Base-by-base conservation (phyloP, 2,329 filamentous ascomycete genomes). In the Biscogniauxia mediterranea region DNA sequence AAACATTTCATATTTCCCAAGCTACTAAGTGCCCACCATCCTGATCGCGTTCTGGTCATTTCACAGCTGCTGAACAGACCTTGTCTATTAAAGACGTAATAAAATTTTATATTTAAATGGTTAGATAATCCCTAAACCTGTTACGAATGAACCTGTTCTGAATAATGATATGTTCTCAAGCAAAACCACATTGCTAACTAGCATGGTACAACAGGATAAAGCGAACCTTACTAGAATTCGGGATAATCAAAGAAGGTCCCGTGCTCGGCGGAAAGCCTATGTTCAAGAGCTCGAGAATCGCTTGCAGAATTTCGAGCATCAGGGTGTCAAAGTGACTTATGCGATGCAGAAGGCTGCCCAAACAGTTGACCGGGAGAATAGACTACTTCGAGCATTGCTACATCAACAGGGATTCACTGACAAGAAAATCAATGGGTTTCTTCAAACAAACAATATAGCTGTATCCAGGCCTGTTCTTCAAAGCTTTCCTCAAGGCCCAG, bases 231-330 rank as follows among this genome's bases (percentile, higher is more conserved):
- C 38, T 5, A 66, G 67, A 49, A 88, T 92, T 66, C 84, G 90
- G 65, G 88, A 93, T 69, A 93, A 93, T 69, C 90, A 93, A 73
- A 83, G 90, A 59, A 86, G 89, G 64, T 91, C 88, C n/a, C 86
- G 90, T 57, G 89, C 89, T 53, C 83, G 89, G 42, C 83, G 87
- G 65, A 91, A 89, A 77, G 89, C 91, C 70, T 92, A 93, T 71
- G 77, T 92, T 49, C 80, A 86, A 63, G 87, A 90, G 59, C 82
- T 92, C 26, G 89, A 93, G 74, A 78, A 82, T 58, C 86, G 85
- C 62, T 76, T 89, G 60, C 83, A 86, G 54, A 76, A 78, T 57
- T 91, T 84, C 71, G 88, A 92, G 73, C 79, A 84, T 46, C 78
- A 83, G 32, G 89, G 90, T 19, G 81, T 90, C 55, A 83, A 89